Evolutionary conservation across 371 early-diverging fungal species (phyloP), one percentile per base, ranked within the genome.

Genomic region (Mortierella sp.): DNA sequence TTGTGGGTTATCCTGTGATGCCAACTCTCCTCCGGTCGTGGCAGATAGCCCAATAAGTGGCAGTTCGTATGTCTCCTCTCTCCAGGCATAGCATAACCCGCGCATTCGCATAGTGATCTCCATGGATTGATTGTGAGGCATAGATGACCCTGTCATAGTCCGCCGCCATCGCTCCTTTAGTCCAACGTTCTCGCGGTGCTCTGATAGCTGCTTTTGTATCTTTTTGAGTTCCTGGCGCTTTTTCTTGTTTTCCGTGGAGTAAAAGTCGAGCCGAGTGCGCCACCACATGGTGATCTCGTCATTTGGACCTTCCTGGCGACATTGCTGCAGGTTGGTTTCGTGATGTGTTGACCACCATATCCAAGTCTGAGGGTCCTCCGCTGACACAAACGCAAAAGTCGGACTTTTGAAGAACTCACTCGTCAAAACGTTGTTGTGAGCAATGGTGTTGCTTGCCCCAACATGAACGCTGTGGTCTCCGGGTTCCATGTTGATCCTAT

Each of bases 321-420:
- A 61, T 14, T 39, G 26, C 41, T 72, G 72, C 13, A 72, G 54
- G 27, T 53, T 65, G 21, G 27, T 42, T 16, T 61, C 62, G 34
- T 72, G 72, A 18, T 72, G 72, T 8, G 48, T 57, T 16, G 72
- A 72, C 72, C 72, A 72, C 72, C 72, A 72, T 2, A 72, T 42
- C 72, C 72, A 66, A 0, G 72, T 72, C 50, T 72, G 72, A 24
- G 72, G 72, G 45, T 72, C 66, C 42, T 72, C 72, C 0, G 72
- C 72, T 13, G 71, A 72, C 28, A 72, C 72, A 24, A 72, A 61
- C 2, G 72, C 72, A 30, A 61, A 72, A 6, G 61, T 43, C 2
- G 66, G 72, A 12, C 48, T 21, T 24, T 72, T 72, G 51, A 66
- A 61, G n/a, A 72, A 66, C 12, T 66, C 66, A 18, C 58, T 45